Conservation (phyloP, 805 yeast species). For the Lachancea dasiensis region DNA sequence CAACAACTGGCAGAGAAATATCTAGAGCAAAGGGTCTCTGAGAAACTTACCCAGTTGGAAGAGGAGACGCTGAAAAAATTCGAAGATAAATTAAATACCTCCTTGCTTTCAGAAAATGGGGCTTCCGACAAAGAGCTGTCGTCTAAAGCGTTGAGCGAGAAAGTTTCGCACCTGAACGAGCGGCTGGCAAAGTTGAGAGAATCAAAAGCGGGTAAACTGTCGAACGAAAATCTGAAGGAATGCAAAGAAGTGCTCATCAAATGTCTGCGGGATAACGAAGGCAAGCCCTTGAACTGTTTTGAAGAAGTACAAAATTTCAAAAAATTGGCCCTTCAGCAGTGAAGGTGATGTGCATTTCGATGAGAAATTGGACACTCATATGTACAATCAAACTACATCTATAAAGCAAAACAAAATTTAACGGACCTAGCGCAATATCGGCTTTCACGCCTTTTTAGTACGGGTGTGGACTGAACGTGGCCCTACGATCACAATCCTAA, state of each 20-base stretch:
- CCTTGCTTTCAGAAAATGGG: slow-evolving; percentile 33
- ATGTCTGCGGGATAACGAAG: slow-evolving; percentile 56
- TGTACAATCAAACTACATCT: slow-evolving; percentile 5
- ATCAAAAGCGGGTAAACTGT: slow-evolving; percentile 15
- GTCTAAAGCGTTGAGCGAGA: slow-evolving; percentile 35
- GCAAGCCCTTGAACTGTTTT: slow-evolving; percentile 73
- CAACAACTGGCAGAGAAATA: slow-evolving; percentile 61
- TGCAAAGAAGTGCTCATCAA: slow-evolving; percentile 42
- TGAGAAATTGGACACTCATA: background rate
- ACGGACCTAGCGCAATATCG: no score
- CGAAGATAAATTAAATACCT: slow-evolving; percentile 42
- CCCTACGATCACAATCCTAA: slow-evolving; percentile 47
- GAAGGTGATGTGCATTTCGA: slow-evolving; percentile 10
- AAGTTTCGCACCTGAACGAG: slow-evolving; percentile 36
- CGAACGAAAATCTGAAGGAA: slow-evolving; percentile 32
- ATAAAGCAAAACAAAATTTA: slow-evolving; percentile 3
- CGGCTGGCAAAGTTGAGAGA: slow-evolving; percentile 35
- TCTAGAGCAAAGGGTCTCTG: slow-evolving; percentile 58
- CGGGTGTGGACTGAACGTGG: no score
- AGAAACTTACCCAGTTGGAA: slow-evolving; percentile 50
- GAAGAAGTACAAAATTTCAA: slow-evolving; percentile 70
- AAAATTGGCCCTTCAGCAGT: slow-evolving; percentile 46
- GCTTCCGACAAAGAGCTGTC: slow-evolving; percentile 25
- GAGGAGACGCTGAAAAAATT: slow-evolving; percentile 46
- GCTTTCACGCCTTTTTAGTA: no score